Conservation (phyloP, 352 stramenopile genomes). For the Globisporangium rhizosaccharum region DNA sequence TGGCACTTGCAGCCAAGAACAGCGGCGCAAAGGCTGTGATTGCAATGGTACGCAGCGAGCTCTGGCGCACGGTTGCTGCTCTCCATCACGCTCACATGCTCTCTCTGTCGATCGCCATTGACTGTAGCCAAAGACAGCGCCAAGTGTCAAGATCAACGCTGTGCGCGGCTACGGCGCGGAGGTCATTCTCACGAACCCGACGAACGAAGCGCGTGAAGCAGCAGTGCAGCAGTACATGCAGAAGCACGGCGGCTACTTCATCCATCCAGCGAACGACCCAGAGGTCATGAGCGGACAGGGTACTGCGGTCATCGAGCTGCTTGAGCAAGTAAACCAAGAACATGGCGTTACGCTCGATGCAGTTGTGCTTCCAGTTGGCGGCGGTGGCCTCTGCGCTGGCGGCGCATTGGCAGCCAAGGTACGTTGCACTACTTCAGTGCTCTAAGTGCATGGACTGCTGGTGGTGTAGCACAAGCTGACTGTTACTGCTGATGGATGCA, state of each 20-base stretch:
- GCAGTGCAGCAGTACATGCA: conserved; percentile 29
- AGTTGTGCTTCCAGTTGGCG: conserved; percentile 82
- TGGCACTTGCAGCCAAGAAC: conserved; percentile 78
- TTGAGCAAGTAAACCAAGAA: conserved; percentile 63
- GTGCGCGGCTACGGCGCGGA: conserved; percentile 77
- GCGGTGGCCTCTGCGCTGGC: conserved; percentile 80
- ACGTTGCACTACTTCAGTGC: neutral
- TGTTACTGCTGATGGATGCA: neutral
- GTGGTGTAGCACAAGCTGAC: neutral
- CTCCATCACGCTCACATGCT: neutral
- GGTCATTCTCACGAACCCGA: conserved; percentile 54
- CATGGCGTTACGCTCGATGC: conserved; percentile 54
- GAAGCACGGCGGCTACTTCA: conserved; percentile 38
- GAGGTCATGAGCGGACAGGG: conserved; percentile 93
- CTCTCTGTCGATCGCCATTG: neutral
- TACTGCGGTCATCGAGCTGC: conserved; percentile 81
- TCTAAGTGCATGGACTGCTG: neutral
- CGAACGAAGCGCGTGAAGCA: conserved; percentile 41
- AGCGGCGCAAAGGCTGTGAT: conserved; percentile 64
- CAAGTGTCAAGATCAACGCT: conserved; percentile 80
- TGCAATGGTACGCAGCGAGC: conserved; percentile 67
- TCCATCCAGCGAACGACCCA: conserved; percentile 91
- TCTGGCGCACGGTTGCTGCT: neutral
- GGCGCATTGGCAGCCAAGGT: conserved; percentile 74
- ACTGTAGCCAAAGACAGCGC: conserved; percentile 75